phyloP scores from a whole-genome alignment of 306 rosid species.

The Prunus mume region DNA sequence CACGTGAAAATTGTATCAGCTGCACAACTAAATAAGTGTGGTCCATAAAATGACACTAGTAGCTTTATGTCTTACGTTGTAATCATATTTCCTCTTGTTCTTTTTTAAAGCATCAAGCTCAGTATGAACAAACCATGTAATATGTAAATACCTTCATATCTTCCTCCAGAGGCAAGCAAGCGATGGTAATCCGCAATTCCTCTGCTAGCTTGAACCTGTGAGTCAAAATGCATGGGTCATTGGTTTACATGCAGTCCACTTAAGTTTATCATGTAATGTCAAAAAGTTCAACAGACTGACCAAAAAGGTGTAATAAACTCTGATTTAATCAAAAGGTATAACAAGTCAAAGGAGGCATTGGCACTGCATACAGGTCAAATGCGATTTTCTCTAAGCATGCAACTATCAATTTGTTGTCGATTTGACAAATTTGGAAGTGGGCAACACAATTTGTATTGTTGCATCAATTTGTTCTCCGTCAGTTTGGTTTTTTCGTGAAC shows the following conservation, averaged over 20 bases:
- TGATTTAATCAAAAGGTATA: neutral
- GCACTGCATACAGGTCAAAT: neutral
- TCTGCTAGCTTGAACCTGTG: slow-evolving; percentile 60
- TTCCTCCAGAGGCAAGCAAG: slow-evolving; percentile 58
- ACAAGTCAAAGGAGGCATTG: neutral
- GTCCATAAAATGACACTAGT: neutral
- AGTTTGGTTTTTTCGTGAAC: too few species aligned
- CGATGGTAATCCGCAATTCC: slow-evolving; percentile 67
- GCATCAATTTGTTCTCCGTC: too few species aligned
- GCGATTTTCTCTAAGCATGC: neutral
- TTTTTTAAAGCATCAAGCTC: neutral
- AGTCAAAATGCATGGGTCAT: slow-evolving; percentile 11
- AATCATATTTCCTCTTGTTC: neutral
- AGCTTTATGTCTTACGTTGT: neutral
- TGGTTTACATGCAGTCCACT: neutral
- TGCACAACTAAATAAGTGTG: neutral
- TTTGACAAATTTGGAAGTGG: too few species aligned
- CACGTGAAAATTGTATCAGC: neutral
- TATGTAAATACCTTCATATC: slow-evolving; percentile 52
- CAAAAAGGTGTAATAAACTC: neutral
- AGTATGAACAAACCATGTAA: neutral
- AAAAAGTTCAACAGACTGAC: slow-evolving; percentile 4
- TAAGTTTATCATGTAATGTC: slow-evolving; percentile 1
- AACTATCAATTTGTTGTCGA: too few species aligned
- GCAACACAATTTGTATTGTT: too few species aligned